Base-by-base conservation (phyloP, 2,329 filamentous ascomycete genomes). In the Sporothrix luriei region DNA sequence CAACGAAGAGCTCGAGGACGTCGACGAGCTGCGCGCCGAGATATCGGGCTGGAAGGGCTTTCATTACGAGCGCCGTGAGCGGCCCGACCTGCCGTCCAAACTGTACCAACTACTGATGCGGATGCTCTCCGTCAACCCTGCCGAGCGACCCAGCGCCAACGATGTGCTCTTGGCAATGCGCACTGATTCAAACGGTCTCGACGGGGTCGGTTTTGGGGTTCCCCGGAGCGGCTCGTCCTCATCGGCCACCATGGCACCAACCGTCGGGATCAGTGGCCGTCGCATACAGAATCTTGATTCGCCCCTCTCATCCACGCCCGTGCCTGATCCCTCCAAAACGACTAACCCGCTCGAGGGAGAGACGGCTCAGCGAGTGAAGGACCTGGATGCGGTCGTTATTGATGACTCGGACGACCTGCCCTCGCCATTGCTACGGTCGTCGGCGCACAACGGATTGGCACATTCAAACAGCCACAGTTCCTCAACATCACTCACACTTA, bases 41-140 rank as follows among this genome's bases (percentile, higher is more conserved):
- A 98, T 99, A 69, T 88, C 88, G 13, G 84, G 86, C 46, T 99
- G 95, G 95, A 83, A 88, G 68, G 95, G 95, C 0, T 97, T 98
- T 74, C 88, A 93, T 72, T 90, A 93, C 71, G 90, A 92, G 74
- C 85, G 88, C 46, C 85, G 89, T 48, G 85, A 90, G 73, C 87
- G 94, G 1, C 88, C 91, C 0, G 95, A 98, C 75, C 82, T 99
- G 0, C 95, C 95, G 0, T 85, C 92, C 5, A 90, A 92, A 77
- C 85, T 99, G 0, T 99, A 98, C 79, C 87, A 88, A 59, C 89
- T 97, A 68, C 84, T 99, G 4, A 93, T 93, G 77, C 88, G 88
- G 69, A 83, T 99, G 5, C 84, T 99, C 6, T 90, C 93, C 0
- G 82, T 96, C 14, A 85, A 94, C 71, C 92, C 94, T 0, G 81